A percentile compares a stretch with the other conserved stretches of the same genome.
These are phyloP conservation scores for Coix lacrymajobi DNA, from an alignment of 176 grass and related monocot species.

Conservation along the genomic window DNA sequence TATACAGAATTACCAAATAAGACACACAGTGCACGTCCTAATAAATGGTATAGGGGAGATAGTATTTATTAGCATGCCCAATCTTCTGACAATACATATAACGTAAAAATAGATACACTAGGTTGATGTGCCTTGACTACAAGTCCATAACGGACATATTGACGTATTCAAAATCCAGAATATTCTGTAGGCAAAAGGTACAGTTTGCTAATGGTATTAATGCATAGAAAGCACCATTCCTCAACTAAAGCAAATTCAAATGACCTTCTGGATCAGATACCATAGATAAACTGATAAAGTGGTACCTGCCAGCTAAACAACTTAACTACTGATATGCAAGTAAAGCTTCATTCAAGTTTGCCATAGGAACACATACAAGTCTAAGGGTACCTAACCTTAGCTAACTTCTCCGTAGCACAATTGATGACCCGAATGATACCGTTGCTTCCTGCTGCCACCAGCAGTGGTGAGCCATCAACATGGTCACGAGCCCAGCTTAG, in stretches of 20 bases:
- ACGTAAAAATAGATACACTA: neutral
- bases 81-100: neutral
- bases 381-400: slow-evolving; percentile 49
- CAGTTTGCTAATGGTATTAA: neutral
- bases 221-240: neutral
- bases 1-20: slow-evolving; percentile 16
- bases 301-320: slow-evolving; percentile 5
- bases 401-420: slow-evolving; percentile 74
- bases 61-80: neutral
- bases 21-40: neutral
- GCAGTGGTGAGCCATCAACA: slow-evolving; percentile 64
- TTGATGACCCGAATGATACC: slow-evolving; percentile 87
- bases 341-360: slow-evolving; percentile 2
- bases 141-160: neutral
- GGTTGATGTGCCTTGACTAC: neutral
- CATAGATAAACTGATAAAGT: neutral
- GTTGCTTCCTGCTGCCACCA: slow-evolving; percentile 80
- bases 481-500: slow-evolving; percentile 82
- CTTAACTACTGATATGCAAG: neutral
- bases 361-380: neutral
- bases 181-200: slow-evolving; percentile 5
- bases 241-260: neutral
- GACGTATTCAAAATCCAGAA: slow-evolving; percentile 1
- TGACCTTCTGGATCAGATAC: neutral
- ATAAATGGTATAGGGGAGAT: slow-evolving; percentile 3